Evolutionary conservation across 129 eudicot species (phyloP).

Genomic region (Artemisia annua): DNA sequence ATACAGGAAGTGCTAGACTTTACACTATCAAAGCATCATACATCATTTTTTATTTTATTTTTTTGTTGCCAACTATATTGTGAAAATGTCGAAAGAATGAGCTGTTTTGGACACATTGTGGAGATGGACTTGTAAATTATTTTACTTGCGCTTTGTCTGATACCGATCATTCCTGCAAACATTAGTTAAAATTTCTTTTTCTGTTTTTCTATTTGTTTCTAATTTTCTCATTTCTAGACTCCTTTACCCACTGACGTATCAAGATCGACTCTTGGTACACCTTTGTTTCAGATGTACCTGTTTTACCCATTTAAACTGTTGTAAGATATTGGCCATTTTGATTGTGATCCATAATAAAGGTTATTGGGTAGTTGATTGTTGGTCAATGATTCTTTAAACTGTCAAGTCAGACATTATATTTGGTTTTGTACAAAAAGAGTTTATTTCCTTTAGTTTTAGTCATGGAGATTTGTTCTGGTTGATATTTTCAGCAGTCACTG

Average conservation of each 20-base stretch:
- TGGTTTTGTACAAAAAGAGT: not conserved
- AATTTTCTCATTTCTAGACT: too few relatives aligned
- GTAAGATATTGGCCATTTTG: too few relatives aligned
- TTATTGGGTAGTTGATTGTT: too few relatives aligned
- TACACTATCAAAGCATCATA: not conserved
- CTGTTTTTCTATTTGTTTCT: not conserved
- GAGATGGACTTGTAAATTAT: not conserved
- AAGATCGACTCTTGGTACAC: too few relatives aligned
- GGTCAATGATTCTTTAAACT: too few relatives aligned
- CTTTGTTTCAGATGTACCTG: too few relatives aligned
- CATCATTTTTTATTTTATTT: not conserved
- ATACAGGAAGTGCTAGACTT: not conserved
- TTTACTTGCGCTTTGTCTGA: not conserved
- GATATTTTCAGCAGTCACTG: not conserved
- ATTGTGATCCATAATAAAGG: too few relatives aligned
- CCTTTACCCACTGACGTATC: too few relatives aligned
- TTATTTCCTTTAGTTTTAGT: not conserved
- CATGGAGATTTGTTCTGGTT: not conserved
- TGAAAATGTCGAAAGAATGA: conserved; percentile 14
- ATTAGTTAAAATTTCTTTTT: too few relatives aligned
- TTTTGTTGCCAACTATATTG: not conserved
- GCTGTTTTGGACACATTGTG: conserved; percentile 9
- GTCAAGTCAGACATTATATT: too few relatives aligned
- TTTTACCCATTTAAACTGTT: too few relatives aligned
- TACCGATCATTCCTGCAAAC: not conserved